phyloP scores from a whole-genome alignment of 2,329 filamentous ascomycete genomes.

The Tothia fuscella region DNA sequence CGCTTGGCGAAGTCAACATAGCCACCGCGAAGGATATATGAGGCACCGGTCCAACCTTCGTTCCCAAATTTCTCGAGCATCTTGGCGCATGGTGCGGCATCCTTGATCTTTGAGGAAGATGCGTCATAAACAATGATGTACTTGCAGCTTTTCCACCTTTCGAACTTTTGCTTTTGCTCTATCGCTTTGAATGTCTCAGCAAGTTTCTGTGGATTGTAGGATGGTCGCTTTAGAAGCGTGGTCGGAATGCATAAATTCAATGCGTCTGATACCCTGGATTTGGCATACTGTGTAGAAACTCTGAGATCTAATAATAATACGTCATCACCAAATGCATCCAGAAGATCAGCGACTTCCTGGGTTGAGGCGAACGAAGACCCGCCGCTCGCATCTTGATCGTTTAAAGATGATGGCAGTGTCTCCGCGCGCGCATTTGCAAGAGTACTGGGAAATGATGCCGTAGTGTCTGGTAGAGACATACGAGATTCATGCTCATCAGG shows the following conservation, averaged over 20 bases:
- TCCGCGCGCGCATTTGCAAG: slow-evolving; percentile 29
- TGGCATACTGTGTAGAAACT: slow-evolving; percentile 69
- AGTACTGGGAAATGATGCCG: slow-evolving; percentile 10
- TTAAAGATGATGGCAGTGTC: slow-evolving; percentile 29
- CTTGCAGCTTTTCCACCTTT: slow-evolving; percentile 60
- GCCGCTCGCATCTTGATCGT: slow-evolving; percentile 15
- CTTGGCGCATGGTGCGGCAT: slow-evolving; percentile 68
- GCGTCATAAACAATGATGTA: slow-evolving; percentile 83
- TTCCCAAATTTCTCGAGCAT: slow-evolving; percentile 86
- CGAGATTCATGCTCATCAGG: slow-evolving; percentile 20
- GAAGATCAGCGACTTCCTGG: slow-evolving; percentile 36
- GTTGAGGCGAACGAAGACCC: slow-evolving; percentile 33
- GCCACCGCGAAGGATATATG: slow-evolving; percentile 69
- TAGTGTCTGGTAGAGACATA: slow-evolving; percentile 21
- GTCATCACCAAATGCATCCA: slow-evolving; percentile 35
- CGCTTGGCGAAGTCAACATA: slow-evolving; percentile 60
- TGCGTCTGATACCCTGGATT: slow-evolving; percentile 64
- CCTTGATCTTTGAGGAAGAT: slow-evolving; percentile 62
- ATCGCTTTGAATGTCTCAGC: slow-evolving; percentile 73
- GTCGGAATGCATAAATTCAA: slow-evolving; percentile 93
- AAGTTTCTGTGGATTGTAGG: slow-evolving; percentile 80
- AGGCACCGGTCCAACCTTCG: slow-evolving; percentile 66
- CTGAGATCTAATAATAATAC: slow-evolving; percentile 74
- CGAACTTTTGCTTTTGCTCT: slow-evolving; percentile 58
- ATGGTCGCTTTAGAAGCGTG: slow-evolving; percentile 78